Conservation (phyloP, 208 protist species). For the Novymonas esmeraldas region DNA sequence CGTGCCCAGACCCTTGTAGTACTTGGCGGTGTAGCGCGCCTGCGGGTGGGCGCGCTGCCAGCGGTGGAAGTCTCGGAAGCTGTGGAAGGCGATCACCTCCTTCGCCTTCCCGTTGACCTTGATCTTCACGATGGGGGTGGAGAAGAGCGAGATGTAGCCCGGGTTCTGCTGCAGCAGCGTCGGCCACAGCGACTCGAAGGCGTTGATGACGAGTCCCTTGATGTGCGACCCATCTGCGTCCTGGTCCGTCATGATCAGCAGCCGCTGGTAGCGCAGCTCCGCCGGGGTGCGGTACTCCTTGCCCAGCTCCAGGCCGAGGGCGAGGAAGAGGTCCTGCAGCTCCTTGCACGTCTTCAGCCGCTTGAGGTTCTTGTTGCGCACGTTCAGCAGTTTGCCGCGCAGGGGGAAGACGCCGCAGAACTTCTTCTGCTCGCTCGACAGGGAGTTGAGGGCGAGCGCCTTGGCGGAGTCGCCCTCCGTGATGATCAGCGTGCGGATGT, state of each 20-base stretch:
- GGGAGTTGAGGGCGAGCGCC: slow-evolving; percentile 95
- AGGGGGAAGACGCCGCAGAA: slow-evolving; percentile 98
- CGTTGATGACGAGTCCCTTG: slow-evolving; percentile 99
- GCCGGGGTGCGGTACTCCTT: slow-evolving; percentile 71
- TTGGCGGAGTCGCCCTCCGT: slow-evolving; percentile 99
- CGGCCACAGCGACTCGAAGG: slow-evolving; percentile 99
- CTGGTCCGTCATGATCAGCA: slow-evolving; percentile 99
- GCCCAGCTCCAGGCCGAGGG: slow-evolving; percentile 82
- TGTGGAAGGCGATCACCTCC: slow-evolving; percentile 96
- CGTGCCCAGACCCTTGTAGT: slow-evolving; percentile 99
- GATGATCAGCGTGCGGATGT: slow-evolving; percentile 97
- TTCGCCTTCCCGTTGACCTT: slow-evolving; percentile 70
- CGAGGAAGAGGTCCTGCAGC: slow-evolving; percentile 89
- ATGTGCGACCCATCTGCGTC: slow-evolving; percentile 99
- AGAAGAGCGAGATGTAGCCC: slow-evolving; percentile 95
- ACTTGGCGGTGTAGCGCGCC: slow-evolving; percentile 94
- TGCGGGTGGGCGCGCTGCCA: slow-evolving; percentile 92
- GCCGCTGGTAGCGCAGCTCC: slow-evolving; percentile 97
- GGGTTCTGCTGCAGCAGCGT: slow-evolving; percentile 91
- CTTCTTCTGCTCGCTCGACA: slow-evolving; percentile 96
- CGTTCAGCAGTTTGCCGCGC: slow-evolving; percentile 98
- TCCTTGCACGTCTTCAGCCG: slow-evolving; percentile 95
- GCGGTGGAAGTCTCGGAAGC: slow-evolving; percentile 96
- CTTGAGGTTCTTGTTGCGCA: slow-evolving; percentile 93
- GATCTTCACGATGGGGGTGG: slow-evolving; percentile 99